Percentiles rank a stretch among this genome's conserved stretches.
Evolutionary conservation across 2,329 filamentous ascomycete genomes (phyloP).

Genomic region (Neofusicoccum laricinum): DNA sequence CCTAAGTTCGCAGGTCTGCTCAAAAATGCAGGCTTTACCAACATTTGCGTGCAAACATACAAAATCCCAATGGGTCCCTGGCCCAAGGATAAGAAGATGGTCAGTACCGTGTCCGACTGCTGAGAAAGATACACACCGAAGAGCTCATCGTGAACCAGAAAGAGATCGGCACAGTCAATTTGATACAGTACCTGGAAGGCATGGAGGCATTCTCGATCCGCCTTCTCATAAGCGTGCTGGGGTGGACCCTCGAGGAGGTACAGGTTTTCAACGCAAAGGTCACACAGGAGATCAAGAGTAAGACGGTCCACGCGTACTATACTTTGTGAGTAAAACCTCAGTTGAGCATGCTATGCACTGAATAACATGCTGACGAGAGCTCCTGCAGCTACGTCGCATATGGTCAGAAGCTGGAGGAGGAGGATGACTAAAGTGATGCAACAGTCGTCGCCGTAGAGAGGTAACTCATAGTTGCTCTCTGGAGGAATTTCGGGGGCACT

Average conservation of each 20-base stretch:
- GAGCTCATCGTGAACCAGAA: background rate
- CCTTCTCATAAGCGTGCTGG: slow-evolving; percentile 39
- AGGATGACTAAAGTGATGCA: background rate
- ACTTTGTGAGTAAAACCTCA: slow-evolving; percentile 23
- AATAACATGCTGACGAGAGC: background rate
- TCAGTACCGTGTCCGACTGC: background rate
- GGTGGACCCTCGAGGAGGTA: slow-evolving; percentile 44
- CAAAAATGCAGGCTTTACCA: slow-evolving; percentile 41
- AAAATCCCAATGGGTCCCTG: slow-evolving; percentile 29
- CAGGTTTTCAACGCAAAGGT: slow-evolving; percentile 38
- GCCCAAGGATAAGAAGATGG: slow-evolving; percentile 23
- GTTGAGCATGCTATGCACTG: background rate
- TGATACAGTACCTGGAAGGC: slow-evolving; percentile 41
- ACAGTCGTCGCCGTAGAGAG: no score
- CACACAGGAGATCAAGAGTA: slow-evolving; percentile 28
- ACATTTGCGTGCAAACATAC: slow-evolving; percentile 36
- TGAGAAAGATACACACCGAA: background rate
- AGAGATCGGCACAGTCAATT: slow-evolving; percentile 27
- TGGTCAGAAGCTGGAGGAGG: background rate
- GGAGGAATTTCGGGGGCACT: no score
- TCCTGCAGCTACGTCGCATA: background rate
- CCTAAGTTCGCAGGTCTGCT: slow-evolving; percentile 37
- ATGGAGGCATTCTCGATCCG: slow-evolving; percentile 44
- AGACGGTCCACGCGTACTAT: slow-evolving; percentile 30
- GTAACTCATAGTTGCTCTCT: no score